phyloP scores from a whole-genome alignment of 352 stramenopile genomes.

The Phytophthora pseudosyringae region DNA sequence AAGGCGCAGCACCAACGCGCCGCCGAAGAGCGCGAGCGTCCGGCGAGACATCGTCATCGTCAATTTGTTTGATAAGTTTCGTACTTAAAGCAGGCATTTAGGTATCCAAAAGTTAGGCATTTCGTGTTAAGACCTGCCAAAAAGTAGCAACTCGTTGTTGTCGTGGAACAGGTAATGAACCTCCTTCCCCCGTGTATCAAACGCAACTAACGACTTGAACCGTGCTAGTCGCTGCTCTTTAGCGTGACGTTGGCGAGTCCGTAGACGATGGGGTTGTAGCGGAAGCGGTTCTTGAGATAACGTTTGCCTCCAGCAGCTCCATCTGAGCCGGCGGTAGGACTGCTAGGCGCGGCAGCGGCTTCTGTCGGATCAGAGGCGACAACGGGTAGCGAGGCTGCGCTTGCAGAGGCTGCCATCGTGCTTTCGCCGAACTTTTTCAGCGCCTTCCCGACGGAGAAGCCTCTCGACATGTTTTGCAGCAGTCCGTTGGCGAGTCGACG shows the following conservation, averaged over 20 bases:
- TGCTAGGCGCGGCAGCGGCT: not conserved
- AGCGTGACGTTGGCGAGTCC: constrained; percentile 64
- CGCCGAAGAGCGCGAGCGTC: constrained; percentile 47
- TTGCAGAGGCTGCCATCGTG: constrained; percentile 23
- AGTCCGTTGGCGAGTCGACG: constrained; percentile 60
- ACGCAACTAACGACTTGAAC: constrained; percentile 1
- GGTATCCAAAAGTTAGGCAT: no score
- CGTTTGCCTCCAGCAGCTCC: constrained; percentile 18
- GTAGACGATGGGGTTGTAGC: constrained; percentile 76
- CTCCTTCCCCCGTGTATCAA: constrained; percentile 31
- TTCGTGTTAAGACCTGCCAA: no score
- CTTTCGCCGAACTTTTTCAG: constrained; percentile 61
- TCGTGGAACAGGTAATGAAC: not conserved
- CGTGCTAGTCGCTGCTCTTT: constrained; percentile 45
- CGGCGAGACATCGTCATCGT: constrained; percentile 31
- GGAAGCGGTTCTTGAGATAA: constrained; percentile 75
- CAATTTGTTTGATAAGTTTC: not conserved
- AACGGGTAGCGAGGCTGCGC: constrained; percentile 1
- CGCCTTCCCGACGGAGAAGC: constrained; percentile 65
- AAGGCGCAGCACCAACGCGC: constrained; percentile 64
- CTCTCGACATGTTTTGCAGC: constrained; percentile 54
- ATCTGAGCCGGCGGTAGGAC: not conserved
- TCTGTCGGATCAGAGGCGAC: constrained; percentile 4
- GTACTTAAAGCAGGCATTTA: no score
- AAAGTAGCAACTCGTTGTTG: no score